These are phyloP conservation scores for Lichtheimia corymbifera DNA, from an alignment of 371 early-diverging fungal genomes.

Conservation along the genomic window DNA sequence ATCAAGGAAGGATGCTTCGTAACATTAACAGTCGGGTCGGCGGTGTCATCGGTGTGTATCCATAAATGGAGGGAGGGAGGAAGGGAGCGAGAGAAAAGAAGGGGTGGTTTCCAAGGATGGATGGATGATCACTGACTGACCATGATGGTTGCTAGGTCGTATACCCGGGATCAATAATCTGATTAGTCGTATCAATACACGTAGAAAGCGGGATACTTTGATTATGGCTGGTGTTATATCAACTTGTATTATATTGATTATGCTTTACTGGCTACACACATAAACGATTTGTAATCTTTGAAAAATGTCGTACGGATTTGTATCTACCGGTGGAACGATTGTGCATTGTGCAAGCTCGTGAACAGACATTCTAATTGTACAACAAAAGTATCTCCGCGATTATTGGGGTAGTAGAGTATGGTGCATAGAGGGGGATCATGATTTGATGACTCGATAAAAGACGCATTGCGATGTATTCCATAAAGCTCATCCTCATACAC, in stretches of 20 bases:
- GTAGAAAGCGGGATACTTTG: slow-evolving; percentile 62
- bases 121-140: no score
- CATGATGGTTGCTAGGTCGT: slow-evolving; percentile 25
- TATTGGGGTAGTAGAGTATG: no score
- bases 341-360: neutral
- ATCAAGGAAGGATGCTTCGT: slow-evolving; percentile 55
- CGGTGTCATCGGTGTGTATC: slow-evolving; percentile 48
- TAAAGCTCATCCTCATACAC: no score
- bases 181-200: slow-evolving; percentile 62
- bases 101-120: no score
- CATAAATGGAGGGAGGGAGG: neutral
- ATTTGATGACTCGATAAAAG: no score
- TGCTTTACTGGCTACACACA: slow-evolving; percentile 50
- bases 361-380: no score
- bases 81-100: neutral
- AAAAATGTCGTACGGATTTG: no score
- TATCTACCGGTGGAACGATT: slow-evolving; percentile 3
- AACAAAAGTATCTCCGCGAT: no score
- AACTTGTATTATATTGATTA: slow-evolving; percentile 57
- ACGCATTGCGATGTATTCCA: no score
- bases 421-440: no score
- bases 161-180: slow-evolving; percentile 67
- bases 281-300: slow-evolving; percentile 15
- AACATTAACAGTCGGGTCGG: slow-evolving; percentile 52
- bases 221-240: slow-evolving; percentile 68